phyloP scores from a whole-genome alignment of 495 filamentous ascomycete species.

The Hypoxylon fragiforme region DNA sequence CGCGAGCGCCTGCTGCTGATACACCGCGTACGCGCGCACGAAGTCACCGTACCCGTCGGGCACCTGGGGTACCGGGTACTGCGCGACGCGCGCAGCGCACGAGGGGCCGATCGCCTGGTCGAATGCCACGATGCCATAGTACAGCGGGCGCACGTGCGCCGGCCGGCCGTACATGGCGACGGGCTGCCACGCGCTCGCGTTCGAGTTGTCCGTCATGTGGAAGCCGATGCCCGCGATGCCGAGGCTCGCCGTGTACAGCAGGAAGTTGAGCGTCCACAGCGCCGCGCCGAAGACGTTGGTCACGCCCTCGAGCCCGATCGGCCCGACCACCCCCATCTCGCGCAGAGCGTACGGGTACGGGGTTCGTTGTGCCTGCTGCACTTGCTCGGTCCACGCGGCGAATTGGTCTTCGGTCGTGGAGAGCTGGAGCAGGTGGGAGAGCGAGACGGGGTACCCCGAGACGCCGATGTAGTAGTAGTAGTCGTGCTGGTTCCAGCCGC shows the following conservation, averaged over 20 bases:
- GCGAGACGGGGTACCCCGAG: conserved; percentile 24
- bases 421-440: conserved; percentile 37
- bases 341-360: conserved; percentile 37
- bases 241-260: conserved; percentile 36
- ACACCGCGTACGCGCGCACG: conserved; percentile 37
- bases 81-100: conserved; percentile 35
- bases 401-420: conserved; percentile 41
- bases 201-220: conserved; percentile 47
- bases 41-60: conserved; percentile 27
- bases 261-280: conserved; percentile 36
- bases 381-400: conserved; percentile 36
- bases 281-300: conserved; percentile 32
- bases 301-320: conserved; percentile 29
- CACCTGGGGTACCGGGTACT: neutral
- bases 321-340: conserved; percentile 41
- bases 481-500: conserved; percentile 46
- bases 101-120: conserved; percentile 40
- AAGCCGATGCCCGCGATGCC: conserved; percentile 40
- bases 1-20: conserved; percentile 30
- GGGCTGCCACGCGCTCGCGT: conserved; percentile 43
- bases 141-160: conserved; percentile 41
- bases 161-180: conserved; percentile 23
- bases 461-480: conserved; percentile 48
- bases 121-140: conserved; percentile 45
- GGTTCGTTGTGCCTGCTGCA: conserved; percentile 33